Base-by-base conservation (phyloP, 768 basidiomycete species). In the Macrolepiota albuminosa region DNA sequence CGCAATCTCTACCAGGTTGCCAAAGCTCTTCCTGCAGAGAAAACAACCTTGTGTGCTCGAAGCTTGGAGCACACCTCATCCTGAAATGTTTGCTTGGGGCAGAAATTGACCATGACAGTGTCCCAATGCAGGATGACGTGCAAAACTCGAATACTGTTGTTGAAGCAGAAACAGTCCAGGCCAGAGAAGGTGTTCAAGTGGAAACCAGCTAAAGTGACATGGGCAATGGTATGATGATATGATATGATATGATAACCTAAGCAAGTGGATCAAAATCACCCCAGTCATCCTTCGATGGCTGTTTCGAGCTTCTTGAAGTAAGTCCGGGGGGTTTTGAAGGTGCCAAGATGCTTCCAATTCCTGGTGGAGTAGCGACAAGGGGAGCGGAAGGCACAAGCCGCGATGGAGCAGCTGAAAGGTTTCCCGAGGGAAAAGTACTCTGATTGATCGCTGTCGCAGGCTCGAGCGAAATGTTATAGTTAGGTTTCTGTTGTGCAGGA, bases 181-280 rank as follows among this genome's bases (percentile, higher is more conserved):
- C 73, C 16, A 63, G 74, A 51, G 75, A 75, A 21, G 78, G 77
- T 8, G 73, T 85, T 16, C 72, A 77, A 63, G 75, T 85, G 2
- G 85, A 87, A 61, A 43, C 54, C 58, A 56, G 55, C 61, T 60
- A 36, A 61, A 55, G 29, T 63, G 9, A 43, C 42, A 57, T 52
- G 18, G 33, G 13, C n/a, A 57, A 65, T 63, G 29, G 56, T 54
- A 57, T 45, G 34, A 60, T 24, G 56, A 63, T 60, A 57, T 49
- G 40, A 11, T 42, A 60, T 24, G 56, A 63, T 60, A 57, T 49
- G 40, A 11, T 42, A 45, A 29, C 39, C 62, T 72, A 88, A 54
- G 82, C 78, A 48, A 91, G 73, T 13, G 91, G 91, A 75, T 93
- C 91, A 68, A 93, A 93, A 69, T 90, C 91, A 26, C 84, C 84